Percentiles rank a stretch among this genome's conserved stretches.
These are phyloP conservation scores for Penicillium salamii DNA, from an alignment of 495 filamentous ascomycete species.

Conservation along the genomic window DNA sequence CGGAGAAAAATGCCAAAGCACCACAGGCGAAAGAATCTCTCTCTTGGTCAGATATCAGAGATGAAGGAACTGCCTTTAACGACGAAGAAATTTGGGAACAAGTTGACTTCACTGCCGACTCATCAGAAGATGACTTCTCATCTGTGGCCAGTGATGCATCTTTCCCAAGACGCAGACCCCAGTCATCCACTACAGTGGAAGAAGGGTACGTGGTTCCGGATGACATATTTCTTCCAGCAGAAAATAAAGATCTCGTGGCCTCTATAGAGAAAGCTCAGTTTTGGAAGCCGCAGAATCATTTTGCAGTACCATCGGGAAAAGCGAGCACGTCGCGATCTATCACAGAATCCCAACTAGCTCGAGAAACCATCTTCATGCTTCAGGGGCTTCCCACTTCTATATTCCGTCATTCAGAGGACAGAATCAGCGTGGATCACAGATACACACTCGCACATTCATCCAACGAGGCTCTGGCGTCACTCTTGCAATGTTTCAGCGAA, in stretches of 20 bases:
- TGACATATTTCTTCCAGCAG: conserved; percentile 32
- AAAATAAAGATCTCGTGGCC: conserved; percentile 41
- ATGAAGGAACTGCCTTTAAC: conserved; percentile 65
- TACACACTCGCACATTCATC: conserved; percentile 42
- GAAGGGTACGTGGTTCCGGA: conserved; percentile 38
- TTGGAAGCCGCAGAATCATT: conserved; percentile 52
- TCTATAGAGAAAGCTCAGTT: conserved; percentile 59
- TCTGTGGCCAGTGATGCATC: conserved; percentile 32
- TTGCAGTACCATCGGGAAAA: conserved; percentile 20
- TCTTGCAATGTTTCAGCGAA: conserved; percentile 40
- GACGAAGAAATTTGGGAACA: conserved; percentile 75
- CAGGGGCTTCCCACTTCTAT: conserved; percentile 72
- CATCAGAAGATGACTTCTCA: conserved; percentile 54
- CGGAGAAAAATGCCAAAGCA: conserved; percentile 49
- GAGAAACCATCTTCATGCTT: conserved; percentile 84
- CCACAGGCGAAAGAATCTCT: conserved; percentile 46
- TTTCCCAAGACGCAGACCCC: conserved; percentile 18
- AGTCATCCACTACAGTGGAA: conserved; percentile 20
- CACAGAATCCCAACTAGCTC: conserved; percentile 69
- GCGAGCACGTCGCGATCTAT: conserved; percentile 47
- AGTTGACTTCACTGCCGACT: conserved; percentile 67
- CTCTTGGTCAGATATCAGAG: conserved; percentile 73
- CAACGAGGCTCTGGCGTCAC: conserved; percentile 30
- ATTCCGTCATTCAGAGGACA: conserved; percentile 49
- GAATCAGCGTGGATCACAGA: conserved; percentile 33